Evolutionary conservation across 495 filamentous ascomycete species (phyloP).

Genomic region (Achaetomiella virescens): DNA sequence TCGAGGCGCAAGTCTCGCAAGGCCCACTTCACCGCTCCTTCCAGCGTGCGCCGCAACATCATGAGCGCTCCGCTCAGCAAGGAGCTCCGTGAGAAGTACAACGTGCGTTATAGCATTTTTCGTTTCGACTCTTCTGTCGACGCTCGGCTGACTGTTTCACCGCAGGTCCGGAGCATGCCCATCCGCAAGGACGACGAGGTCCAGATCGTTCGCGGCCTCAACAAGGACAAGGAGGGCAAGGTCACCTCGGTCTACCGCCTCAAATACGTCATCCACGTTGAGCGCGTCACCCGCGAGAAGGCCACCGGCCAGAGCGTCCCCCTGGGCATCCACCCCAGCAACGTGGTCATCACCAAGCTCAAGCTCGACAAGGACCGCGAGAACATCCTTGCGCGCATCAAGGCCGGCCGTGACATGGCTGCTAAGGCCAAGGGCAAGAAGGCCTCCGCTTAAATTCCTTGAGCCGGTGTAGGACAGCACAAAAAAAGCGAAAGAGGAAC

Average conservation of each 20-base stretch:
- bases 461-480: not conserved
- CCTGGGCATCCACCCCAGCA: constrained; percentile 81
- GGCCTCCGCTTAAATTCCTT: constrained; percentile 18
- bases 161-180: constrained; percentile 88
- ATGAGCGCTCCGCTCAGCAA: constrained; percentile 93
- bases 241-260: constrained; percentile 95
- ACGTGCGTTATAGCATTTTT: constrained; percentile 49
- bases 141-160: not conserved
- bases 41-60: constrained; percentile 81
- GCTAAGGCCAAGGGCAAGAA: constrained; percentile 47
- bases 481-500: constrained; percentile 14
- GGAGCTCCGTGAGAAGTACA: constrained; percentile 94
- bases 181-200: constrained; percentile 98
- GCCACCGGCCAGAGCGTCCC: constrained; percentile 85
- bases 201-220: constrained; percentile 72
- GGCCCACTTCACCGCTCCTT: constrained; percentile 91
- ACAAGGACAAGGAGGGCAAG: constrained; percentile 96
- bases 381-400: constrained; percentile 80
- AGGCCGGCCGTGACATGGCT: constrained; percentile 65
- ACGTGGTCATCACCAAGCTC: constrained; percentile 94
- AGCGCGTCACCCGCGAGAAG: constrained; percentile 91
- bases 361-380: constrained; percentile 99
- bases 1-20: constrained; percentile 96
- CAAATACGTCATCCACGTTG: constrained; percentile 89
- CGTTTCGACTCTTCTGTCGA: not conserved